Evolutionary conservation across 441 rosid species (phyloP).

Genomic region (Aleurites moluccanus): DNA sequence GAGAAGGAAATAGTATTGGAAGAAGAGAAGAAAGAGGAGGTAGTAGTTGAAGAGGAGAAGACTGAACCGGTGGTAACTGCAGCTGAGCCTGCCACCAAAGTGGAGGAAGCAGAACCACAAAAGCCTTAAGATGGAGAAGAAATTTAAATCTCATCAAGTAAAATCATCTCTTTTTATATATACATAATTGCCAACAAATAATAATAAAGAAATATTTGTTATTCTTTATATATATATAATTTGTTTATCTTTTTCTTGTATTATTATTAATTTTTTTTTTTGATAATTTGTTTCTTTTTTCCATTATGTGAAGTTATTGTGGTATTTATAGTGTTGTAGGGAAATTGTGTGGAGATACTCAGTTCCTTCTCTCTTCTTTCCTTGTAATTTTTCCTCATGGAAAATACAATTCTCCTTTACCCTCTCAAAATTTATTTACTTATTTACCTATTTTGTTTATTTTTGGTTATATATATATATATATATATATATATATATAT

Average conservation of each 20-base stretch:
- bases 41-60: constrained; percentile 17
- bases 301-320: not conserved
- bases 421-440: no score
- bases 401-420: not conserved
- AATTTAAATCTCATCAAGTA: not conserved
- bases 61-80: not conserved
- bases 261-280: not conserved
- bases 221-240: constrained; percentile 22
- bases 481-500: no score
- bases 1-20: constrained; percentile 48
- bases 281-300: not conserved
- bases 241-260: constrained; percentile 4
- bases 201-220: constrained; percentile 19
- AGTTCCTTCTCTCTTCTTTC: not conserved
- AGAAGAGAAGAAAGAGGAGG: constrained; percentile 53
- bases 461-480: no score
- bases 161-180: not conserved
- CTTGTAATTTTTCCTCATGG: not conserved
- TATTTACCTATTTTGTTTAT: no score
- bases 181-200: not conserved
- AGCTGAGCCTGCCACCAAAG: constrained; percentile 30
- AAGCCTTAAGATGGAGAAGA: constrained; percentile 30
- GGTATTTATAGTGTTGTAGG: not conserved
- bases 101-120: constrained; percentile 47
- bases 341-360: not conserved